Percentiles rank a stretch among this genome's conserved stretches.
These are phyloP conservation scores for Omphalotus olearius DNA, from an alignment of 1,284 basidiomycete genomes.

Conservation along the genomic window DNA sequence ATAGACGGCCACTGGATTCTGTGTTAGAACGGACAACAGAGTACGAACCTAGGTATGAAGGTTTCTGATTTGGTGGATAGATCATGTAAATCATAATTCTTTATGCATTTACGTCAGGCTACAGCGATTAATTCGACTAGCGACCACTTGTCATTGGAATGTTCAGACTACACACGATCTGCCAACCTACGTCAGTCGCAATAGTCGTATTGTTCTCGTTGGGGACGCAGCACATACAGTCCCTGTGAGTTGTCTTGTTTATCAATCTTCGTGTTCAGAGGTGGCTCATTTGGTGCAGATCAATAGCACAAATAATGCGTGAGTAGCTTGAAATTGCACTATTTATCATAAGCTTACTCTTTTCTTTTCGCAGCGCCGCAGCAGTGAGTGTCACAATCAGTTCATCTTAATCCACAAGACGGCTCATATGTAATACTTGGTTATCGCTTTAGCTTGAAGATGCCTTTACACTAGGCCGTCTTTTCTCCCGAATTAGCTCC, in stretches of 20 bases:
- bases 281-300: slow-evolving; percentile 10
- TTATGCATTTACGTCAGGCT: slow-evolving; percentile 2
- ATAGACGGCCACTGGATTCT: background rate
- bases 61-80: too few relatives aligned
- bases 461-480: slow-evolving; percentile 16
- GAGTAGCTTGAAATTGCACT: background rate
- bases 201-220: slow-evolving; percentile 12
- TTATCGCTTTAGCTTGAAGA: slow-evolving; percentile 17
- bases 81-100: background rate
- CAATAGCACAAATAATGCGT: slow-evolving; percentile 18
- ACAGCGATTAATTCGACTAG: slow-evolving; percentile 7
- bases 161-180: slow-evolving; percentile 14
- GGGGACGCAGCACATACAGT: slow-evolving; percentile 19
- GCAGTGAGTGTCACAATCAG: slow-evolving; percentile 4
- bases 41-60: background rate
- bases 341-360: background rate
- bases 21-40: background rate
- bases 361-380: slow-evolving; percentile 1
- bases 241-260: slow-evolving; percentile 9
- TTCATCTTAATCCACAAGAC: background rate
- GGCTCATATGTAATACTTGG: background rate
- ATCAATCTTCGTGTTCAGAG: background rate
- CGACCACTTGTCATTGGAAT: slow-evolving; percentile 8
- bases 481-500: slow-evolving; percentile 15
- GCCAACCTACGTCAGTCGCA: slow-evolving; percentile 3